Conservation (phyloP, 2,329 filamentous ascomycete genomes). For the Ophioceras dolichostomum region DNA sequence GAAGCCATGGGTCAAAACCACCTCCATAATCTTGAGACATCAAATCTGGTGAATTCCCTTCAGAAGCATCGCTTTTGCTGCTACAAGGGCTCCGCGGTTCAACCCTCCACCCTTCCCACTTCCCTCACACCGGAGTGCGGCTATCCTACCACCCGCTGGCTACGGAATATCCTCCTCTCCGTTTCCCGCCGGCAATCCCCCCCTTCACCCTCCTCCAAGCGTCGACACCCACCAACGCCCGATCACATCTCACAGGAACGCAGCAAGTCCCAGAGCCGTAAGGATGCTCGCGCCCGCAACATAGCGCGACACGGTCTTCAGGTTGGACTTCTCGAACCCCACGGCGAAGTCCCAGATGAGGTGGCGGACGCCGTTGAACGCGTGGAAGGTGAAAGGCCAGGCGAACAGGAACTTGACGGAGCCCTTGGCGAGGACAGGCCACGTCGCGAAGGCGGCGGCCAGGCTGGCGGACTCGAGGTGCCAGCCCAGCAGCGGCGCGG, state of each 20-base stretch:
- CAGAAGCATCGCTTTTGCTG: too few relatives aligned
- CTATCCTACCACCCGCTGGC: too few relatives aligned
- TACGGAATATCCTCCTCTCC: too few relatives aligned
- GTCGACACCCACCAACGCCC: not conserved
- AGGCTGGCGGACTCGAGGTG: conserved; percentile 48
- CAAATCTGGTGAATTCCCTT: too few relatives aligned
- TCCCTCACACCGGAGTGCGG: too few relatives aligned
- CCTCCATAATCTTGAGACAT: too few relatives aligned
- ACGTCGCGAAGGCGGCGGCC: conserved; percentile 44
- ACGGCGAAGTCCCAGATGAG: conserved; percentile 37
- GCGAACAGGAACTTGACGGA: conserved; percentile 40
- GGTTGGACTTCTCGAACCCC: conserved; percentile 35
- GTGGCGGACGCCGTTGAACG: conserved; percentile 42
- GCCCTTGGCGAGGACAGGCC: conserved; percentile 48
- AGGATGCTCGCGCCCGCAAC: conserved; percentile 35
- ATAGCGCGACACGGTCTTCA: conserved; percentile 31
- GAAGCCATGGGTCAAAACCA: too few relatives aligned
- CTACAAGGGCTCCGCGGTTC: too few relatives aligned
- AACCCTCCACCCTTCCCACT: too few relatives aligned
- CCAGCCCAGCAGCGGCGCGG: conserved; percentile 58
- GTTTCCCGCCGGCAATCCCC: too few relatives aligned
- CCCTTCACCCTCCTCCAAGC: too few relatives aligned
- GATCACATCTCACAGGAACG: conserved; percentile 30
- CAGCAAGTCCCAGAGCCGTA: conserved; percentile 27
- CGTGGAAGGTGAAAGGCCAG: conserved; percentile 49